These are phyloP conservation scores for Micractinium sp. DNA, from an alignment of 139 green algal genomes.

Conservation along the genomic window DNA sequence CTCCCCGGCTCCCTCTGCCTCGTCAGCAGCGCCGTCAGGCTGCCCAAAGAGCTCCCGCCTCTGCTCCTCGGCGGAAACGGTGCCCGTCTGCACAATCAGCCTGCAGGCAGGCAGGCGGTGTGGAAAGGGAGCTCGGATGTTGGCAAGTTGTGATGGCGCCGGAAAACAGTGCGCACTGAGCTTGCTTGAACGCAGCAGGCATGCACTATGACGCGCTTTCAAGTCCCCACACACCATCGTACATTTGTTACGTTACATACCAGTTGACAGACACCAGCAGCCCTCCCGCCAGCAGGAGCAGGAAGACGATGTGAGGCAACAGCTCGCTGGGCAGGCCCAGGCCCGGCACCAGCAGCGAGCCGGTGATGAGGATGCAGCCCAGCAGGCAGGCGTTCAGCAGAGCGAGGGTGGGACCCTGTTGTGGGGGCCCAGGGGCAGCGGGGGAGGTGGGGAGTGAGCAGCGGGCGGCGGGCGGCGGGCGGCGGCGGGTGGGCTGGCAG, in stretches of 20 bases:
- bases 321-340: conserved; percentile 22
- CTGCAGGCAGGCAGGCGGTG: conserved; percentile 35
- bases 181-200: not conserved
- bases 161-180: too few relatives aligned
- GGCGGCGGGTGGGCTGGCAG: not conserved
- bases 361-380: conserved; percentile 38
- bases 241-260: conserved; percentile 4
- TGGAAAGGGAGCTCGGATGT: not conserved
- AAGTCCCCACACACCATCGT: too few relatives aligned
- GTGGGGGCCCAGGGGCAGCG: not conserved
- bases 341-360: conserved; percentile 31
- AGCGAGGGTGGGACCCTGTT: conserved; percentile 56
- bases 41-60: conserved; percentile 42
- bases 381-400: conserved; percentile 62
- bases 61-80: conserved; percentile 43
- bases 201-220: too few relatives aligned
- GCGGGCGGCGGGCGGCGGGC: too few relatives aligned
- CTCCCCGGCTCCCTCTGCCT: not conserved
- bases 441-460: not conserved
- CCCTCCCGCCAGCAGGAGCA: conserved; percentile 52
- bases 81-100: conserved; percentile 55
- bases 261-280: conserved; percentile 61
- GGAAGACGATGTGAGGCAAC: conserved; percentile 46
- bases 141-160: too few relatives aligned
- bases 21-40: too few relatives aligned